These are phyloP conservation scores for Closterium sp. DNA, from an alignment of 139 green algal species.

Conservation along the genomic window DNA sequence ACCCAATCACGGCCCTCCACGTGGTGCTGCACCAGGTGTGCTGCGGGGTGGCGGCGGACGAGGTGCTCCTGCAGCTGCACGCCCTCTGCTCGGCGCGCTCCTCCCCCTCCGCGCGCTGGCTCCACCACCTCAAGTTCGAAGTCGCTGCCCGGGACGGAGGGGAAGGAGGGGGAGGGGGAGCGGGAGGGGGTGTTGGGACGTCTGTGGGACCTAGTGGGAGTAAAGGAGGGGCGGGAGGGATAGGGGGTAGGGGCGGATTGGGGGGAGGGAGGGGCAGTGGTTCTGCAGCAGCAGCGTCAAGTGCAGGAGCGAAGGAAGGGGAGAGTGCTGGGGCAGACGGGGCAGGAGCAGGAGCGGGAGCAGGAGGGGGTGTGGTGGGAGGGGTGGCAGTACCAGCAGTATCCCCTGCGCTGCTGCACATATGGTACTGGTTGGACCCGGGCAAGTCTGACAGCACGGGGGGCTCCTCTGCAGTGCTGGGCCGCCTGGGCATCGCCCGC, in stretches of 20 bases:
- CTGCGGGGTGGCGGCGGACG: conserved; percentile 3
- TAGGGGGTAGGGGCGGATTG: background rate
- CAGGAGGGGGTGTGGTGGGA: background rate
- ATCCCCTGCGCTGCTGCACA: background rate
- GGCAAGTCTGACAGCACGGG: background rate
- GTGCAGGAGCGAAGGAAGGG: background rate
- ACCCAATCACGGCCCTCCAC: conserved; percentile 23
- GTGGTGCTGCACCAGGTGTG: conserved; percentile 30
- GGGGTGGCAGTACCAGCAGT: background rate
- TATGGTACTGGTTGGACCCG: conserved; percentile 14
- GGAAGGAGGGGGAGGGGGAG: background rate
- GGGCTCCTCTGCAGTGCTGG: background rate
- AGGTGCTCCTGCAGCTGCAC: conserved; percentile 13
- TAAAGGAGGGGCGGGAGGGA: background rate
- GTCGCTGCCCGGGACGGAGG: background rate
- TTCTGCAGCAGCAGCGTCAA: background rate
- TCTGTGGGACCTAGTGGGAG: background rate
- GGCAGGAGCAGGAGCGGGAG: conserved; percentile 1
- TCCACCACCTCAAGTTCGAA: conserved; percentile 21
- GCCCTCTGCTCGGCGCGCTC: conserved; percentile 8
- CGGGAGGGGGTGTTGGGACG: background rate
- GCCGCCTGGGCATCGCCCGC: background rate
- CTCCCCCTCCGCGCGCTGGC: conserved; percentile 19
- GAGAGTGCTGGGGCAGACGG: background rate
- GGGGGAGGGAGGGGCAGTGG: conserved; percentile 1